Percentiles rank a stretch among this genome's conserved stretches.
phyloP scores from a whole-genome alignment of 73 alveolate genomes.

The Tetrahymena thermophila region DNA sequence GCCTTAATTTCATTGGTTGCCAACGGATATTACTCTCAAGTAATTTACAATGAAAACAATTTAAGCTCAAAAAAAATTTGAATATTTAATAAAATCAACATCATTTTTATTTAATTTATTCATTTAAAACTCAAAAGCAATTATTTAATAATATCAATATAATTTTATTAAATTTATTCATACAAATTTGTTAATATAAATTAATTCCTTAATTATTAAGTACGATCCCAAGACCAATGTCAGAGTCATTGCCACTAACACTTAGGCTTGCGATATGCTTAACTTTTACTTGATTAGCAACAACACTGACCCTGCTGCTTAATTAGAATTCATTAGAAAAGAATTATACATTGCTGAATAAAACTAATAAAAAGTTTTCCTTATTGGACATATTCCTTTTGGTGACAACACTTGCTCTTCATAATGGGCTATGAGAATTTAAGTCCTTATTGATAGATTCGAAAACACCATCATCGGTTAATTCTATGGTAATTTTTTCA shows the following conservation, averaged over 20 bases:
- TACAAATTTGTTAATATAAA: no score
- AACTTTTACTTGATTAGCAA: constrained; percentile 65
- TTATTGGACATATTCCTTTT: constrained; percentile 73
- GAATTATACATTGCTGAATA: constrained; percentile 70
- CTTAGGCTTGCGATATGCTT: constrained; percentile 67
- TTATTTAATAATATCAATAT: no score
- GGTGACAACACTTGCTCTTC: constrained; percentile 52
- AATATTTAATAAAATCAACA: no score
- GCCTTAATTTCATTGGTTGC: constrained; percentile 8
- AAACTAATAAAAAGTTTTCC: constrained; percentile 60
- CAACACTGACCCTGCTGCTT: constrained; percentile 60
- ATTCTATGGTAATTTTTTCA: constrained; percentile 54
- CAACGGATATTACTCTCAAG: constrained; percentile 35
- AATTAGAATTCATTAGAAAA: constrained; percentile 64
- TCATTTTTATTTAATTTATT: no score
- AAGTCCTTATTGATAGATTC: constrained; percentile 74
- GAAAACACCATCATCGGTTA: constrained; percentile 72
- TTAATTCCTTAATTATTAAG: neutral
- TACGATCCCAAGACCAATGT: constrained; percentile 49
- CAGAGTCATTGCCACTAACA: constrained; percentile 67
- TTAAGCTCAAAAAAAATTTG: no score
- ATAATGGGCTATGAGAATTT: constrained; percentile 63
- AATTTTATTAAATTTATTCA: no score
- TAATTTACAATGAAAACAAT: neutral
- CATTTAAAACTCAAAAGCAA: no score